phyloP scores from a whole-genome alignment of 495 filamentous ascomycete species.

The Penicillium canariense region DNA sequence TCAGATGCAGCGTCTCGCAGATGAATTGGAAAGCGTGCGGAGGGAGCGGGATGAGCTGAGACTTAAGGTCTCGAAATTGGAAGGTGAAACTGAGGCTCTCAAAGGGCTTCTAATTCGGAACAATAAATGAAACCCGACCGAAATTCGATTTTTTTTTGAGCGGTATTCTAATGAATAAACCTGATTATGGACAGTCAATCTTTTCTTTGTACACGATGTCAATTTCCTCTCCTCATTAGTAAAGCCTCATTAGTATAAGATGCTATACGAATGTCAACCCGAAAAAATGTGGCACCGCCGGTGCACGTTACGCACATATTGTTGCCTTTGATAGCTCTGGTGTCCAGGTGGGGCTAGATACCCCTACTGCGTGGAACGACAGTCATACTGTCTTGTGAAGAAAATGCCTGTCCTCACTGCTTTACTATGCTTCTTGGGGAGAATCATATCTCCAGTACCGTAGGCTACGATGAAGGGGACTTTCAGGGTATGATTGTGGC shows the following conservation, averaged over 20 bases:
- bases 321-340: slow-evolving; percentile 33
- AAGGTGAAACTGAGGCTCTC: slow-evolving; percentile 56
- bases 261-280: too few species aligned
- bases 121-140: slow-evolving; percentile 13
- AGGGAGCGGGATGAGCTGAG: slow-evolving; percentile 64
- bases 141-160: slow-evolving; percentile 8
- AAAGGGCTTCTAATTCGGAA: slow-evolving; percentile 31
- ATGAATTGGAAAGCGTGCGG: slow-evolving; percentile 56
- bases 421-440: slow-evolving; percentile 23
- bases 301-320: too few species aligned
- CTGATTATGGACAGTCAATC: not conserved
- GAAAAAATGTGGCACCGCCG: too few species aligned
- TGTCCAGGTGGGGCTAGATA: slow-evolving; percentile 30
- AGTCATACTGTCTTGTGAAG: slow-evolving; percentile 29
- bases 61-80: slow-evolving; percentile 58
- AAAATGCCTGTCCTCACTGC: slow-evolving; percentile 25
- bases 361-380: slow-evolving; percentile 24
- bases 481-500: slow-evolving; percentile 57
- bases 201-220: not conserved
- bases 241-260: too few species aligned
- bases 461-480: slow-evolving; percentile 47
- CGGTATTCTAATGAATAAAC: slow-evolving; percentile 12
- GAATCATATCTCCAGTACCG: slow-evolving; percentile 27
- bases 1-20: slow-evolving; percentile 61
- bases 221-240: too few species aligned